phyloP scores from a whole-genome alignment of 179 eudicot genomes.

The Heliamphora pulchella region DNA sequence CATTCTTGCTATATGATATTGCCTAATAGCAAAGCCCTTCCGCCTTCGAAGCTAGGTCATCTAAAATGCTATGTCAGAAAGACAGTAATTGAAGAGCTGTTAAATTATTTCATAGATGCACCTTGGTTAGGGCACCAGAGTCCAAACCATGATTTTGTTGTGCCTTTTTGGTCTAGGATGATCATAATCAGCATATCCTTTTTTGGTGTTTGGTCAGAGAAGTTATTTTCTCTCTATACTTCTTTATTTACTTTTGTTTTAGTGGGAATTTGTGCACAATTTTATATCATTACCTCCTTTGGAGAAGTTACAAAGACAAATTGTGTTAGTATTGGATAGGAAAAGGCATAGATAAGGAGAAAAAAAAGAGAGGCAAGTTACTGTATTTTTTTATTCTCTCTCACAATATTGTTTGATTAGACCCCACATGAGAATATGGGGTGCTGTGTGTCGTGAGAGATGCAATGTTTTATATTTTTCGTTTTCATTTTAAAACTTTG shows the following conservation, averaged over 20 bases:
- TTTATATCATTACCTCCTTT: not conserved
- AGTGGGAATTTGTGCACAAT: no score
- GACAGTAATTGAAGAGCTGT: not conserved
- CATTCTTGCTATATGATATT: not conserved
- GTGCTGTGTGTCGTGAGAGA: no score
- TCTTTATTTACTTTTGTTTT: no score
- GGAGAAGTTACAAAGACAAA: not conserved
- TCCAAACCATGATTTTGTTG: not conserved
- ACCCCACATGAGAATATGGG: no score
- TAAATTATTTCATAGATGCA: not conserved
- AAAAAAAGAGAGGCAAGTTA: no score
- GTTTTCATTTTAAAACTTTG: no score
- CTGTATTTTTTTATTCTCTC: no score
- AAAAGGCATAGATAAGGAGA: not conserved
- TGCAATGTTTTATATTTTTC: no score
- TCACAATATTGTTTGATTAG: no score
- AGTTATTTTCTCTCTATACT: no score
- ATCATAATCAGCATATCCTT: not conserved
- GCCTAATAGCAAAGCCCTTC: no score
- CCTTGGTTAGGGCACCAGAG: not conserved
- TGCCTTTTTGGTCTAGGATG: not conserved
- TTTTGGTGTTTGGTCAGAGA: no score
- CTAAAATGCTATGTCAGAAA: not conserved
- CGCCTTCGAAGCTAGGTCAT: not conserved
- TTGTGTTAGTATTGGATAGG: conserved; percentile 1